A percentile compares a stretch with the other conserved stretches of the same genome.
phyloP scores from a whole-genome alignment of 768 basidiomycete species.

The Phylloporus sp. region DNA sequence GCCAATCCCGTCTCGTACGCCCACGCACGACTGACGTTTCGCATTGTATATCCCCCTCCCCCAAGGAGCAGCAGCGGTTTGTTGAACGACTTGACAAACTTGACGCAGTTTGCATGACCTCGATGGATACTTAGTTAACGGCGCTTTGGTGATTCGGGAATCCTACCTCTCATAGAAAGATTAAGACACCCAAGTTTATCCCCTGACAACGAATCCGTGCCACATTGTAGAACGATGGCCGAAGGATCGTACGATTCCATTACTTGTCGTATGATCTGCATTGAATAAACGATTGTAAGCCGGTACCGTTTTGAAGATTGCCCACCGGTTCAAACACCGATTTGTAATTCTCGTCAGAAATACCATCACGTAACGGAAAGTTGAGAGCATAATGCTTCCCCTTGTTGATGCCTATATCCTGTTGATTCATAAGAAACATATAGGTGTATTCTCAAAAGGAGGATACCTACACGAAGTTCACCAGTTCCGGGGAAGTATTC shows the following conservation, averaged over 20 bases:
- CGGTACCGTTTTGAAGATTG: conserved; percentile 4
- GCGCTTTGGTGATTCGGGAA: background rate
- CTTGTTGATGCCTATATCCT: conserved; percentile 93
- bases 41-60: conserved; percentile 98
- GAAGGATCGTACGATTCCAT: conserved; percentile 94
- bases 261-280: conserved; percentile 83
- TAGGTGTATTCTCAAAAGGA: background rate
- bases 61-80: conserved; percentile 91
- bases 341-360: conserved; percentile 92
- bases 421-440: conserved; percentile 11
- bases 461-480: conserved; percentile 70
- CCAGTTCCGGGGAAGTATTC: conserved; percentile 99
- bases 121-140: conserved; percentile 2
- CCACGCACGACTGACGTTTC: conserved; percentile 95
- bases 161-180: conserved; percentile 84
- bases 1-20: conserved; percentile 97
- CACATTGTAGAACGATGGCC: conserved; percentile 95
- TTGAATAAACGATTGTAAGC: background rate
- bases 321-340: conserved; percentile 92
- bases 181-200: conserved; percentile 96
- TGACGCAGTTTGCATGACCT: conserved; percentile 97
- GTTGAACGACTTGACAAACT: conserved; percentile 94
- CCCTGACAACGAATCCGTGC: conserved; percentile 93
- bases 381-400: conserved; percentile 93
- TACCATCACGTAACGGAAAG: conserved; percentile 91